Evolutionary conservation across 768 basidiomycete species (phyloP).

Genomic region (Krasilnikovozyma curviuscula): DNA sequence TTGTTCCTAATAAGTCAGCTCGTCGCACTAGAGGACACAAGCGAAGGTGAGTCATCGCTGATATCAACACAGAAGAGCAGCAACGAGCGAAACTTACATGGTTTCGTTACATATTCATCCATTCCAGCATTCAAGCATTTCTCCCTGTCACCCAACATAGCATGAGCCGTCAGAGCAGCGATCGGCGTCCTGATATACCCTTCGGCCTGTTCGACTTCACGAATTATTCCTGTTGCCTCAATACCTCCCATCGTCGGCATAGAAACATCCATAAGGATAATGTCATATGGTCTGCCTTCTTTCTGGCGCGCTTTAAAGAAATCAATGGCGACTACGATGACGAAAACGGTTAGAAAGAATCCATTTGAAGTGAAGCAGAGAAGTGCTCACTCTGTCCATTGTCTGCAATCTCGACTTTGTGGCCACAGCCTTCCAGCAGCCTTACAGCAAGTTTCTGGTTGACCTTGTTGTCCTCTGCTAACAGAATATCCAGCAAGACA

Average conservation of each 20-base stretch:
- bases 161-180: conserved; percentile 91
- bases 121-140: conserved; percentile 24
- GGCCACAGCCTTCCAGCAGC: conserved; percentile 88
- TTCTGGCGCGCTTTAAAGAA: conserved; percentile 26
- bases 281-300: conserved; percentile 60
- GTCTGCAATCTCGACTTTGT: conserved; percentile 89
- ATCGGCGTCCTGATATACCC: conserved; percentile 62
- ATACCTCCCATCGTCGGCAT: conserved; percentile 69
- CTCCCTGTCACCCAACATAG: conserved; percentile 35
- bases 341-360: neutral
- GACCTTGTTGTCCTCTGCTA: conserved; percentile 71
- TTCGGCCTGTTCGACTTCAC: conserved; percentile 58
- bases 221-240: conserved; percentile 71
- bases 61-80: conserved; percentile 11
- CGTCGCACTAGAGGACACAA: conserved; percentile 13
- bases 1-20: conserved; percentile 23
- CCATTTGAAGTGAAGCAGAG: conserved; percentile 13
- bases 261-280: conserved; percentile 93
- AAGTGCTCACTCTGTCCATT: conserved; percentile 46
- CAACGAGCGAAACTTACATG: conserved; percentile 9
- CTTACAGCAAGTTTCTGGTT: conserved; percentile 53
- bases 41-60: conserved; percentile 21
- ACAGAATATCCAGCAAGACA: conserved; percentile 70
- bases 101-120: conserved; percentile 23
- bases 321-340: conserved; percentile 8